phyloP scores from a whole-genome alignment of 2,329 filamentous ascomycete genomes.

The Daldinia sp. region DNA sequence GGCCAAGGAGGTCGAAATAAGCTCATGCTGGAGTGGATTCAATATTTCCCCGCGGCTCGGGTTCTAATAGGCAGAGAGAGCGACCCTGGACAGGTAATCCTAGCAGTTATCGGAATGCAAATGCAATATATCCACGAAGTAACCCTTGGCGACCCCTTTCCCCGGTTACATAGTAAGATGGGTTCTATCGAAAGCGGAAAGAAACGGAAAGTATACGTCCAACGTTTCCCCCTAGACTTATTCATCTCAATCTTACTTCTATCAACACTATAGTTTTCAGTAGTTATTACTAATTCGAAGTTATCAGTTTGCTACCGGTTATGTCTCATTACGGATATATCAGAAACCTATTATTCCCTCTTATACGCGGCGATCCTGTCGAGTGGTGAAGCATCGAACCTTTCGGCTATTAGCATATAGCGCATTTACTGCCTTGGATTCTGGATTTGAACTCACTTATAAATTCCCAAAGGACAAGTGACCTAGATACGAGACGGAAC shows the following conservation, averaged over 20 bases:
- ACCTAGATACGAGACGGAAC: background rate
- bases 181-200: background rate
- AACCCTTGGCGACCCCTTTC: conserved; percentile 3
- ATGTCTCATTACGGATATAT: background rate
- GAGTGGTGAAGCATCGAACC: background rate
- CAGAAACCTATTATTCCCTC: background rate
- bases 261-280: background rate
- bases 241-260: too few species aligned
- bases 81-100: background rate
- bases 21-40: conserved; percentile 12
- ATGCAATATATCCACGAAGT: background rate
- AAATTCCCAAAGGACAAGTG: background rate
- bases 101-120: background rate
- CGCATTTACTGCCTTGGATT: background rate
- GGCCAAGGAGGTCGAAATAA: conserved; percentile 23
- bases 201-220: background rate
- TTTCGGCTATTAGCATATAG: background rate
- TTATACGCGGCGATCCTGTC: background rate
- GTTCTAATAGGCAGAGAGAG: background rate
- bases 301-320: background rate
- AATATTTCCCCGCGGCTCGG: conserved; percentile 11
- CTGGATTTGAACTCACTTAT: background rate
- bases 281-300: background rate
- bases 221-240: background rate
- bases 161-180: background rate